Evolutionary conservation across 768 basidiomycete genomes (phyloP), one percentile per base, ranked within the genome.

Genomic region (Russula abietina): DNA sequence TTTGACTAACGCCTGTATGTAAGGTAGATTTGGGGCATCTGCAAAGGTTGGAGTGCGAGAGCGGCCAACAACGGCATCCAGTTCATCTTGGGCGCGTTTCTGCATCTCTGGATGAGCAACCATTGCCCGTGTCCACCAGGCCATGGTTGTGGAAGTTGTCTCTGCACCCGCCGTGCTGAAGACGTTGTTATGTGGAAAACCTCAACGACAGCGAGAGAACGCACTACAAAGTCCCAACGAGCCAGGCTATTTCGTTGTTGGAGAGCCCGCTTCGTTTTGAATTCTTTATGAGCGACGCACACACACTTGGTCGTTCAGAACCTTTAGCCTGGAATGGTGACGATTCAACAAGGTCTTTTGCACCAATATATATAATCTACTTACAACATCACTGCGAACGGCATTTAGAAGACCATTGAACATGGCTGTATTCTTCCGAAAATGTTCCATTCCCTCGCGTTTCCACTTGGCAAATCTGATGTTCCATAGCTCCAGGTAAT

Each of bases 381-480:
- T 39, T 33, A 67, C 68, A 41, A 69, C 52, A n/a, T 56, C 26
- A 2, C 28, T 45, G 28, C 36, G 22, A 30, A 68, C 67, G 30
- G 51, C 33, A n/a, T 61, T 39, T 16, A 62, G 22, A 26, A 70
- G 55, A 6, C 24, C 52, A 33, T 65, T 60, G 32, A 70, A 67
- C 62, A 68, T 61, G 14, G 16, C 38, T 5, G 39, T 46, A 36
- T 43, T 38, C 16, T 41, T 30, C 32, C 12, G 38, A 22, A 65
- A 59, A 30, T 59, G 22, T 19, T 53, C 26, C 38, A 48, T 50
- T 39, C 48, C 69, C n/a, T 69, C 65, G 39, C 69, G 69, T 46
- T 70, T 70, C 69, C 69, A 70, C 28, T 62, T 64, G 1, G 67
- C 64, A 33, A 69, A 54, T 19, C 62, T 64, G 26, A 16, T 30